Evolutionary conservation across 768 basidiomycete genomes (phyloP).

Genomic region (Tephrocybe sp.): DNA sequence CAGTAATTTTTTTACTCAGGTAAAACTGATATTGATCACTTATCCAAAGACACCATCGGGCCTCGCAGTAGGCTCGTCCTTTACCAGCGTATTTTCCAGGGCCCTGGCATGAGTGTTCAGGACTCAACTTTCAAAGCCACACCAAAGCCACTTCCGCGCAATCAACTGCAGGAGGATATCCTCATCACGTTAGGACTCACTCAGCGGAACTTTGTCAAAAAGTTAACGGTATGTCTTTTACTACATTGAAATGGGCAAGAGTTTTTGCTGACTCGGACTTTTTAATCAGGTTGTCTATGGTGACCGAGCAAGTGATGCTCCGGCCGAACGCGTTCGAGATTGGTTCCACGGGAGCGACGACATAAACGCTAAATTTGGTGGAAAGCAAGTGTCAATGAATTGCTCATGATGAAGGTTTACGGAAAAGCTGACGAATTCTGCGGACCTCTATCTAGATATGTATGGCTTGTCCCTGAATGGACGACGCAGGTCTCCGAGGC

Average conservation of each 20-base stretch:
- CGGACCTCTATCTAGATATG: not conserved
- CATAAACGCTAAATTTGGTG: not conserved
- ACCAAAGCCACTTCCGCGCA: not conserved
- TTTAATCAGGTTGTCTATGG: conserved; percentile 5
- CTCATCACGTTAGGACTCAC: not conserved
- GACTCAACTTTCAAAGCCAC: conserved; percentile 1
- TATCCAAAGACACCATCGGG: not conserved
- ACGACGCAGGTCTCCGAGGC: conserved; percentile 3
- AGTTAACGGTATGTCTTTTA: not conserved
- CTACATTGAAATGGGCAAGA: not conserved
- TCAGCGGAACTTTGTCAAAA: not conserved
- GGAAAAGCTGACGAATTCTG: not conserved
- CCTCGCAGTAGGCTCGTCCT: conserved; percentile 1
- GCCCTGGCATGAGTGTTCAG: conserved; percentile 5
- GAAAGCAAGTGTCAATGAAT: not conserved
- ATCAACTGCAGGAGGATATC: conserved; percentile 3
- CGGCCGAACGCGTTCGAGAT: conserved; percentile 2
- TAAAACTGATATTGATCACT: no score
- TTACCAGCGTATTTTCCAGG: conserved; percentile 5
- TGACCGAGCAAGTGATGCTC: not conserved
- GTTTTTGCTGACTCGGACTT: not conserved
- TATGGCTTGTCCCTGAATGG: conserved; percentile 8
- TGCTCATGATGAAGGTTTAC: not conserved
- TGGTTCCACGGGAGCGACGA: conserved; percentile 1
- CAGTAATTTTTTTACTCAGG: not conserved